These are phyloP conservation scores for Telfairia occidentalis DNA, from an alignment of 331 rosid species.

Conservation along the genomic window DNA sequence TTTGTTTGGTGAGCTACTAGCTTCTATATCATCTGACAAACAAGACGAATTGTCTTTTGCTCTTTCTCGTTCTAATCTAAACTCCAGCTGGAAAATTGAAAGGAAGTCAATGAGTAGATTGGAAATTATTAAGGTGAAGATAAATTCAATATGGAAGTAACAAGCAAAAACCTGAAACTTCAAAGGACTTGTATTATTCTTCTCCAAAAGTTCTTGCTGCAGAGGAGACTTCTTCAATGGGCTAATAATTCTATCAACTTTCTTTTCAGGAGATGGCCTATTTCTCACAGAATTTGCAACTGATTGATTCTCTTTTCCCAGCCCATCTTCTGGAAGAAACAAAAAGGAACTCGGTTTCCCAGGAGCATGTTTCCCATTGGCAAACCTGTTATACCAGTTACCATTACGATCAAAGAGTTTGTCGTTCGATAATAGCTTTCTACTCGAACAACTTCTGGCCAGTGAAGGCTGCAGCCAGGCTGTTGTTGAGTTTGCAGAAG, in stretches of 20 bases:
- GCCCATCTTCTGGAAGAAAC: conserved; percentile 39
- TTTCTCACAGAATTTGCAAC: conserved; percentile 36
- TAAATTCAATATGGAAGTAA: conserved; percentile 1
- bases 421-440: conserved; percentile 42
- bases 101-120: conserved; percentile 1
- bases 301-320: conserved; percentile 58
- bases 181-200: conserved; percentile 31
- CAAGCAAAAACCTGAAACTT: conserved; percentile 38
- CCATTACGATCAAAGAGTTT: conserved; percentile 22
- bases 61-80: conserved; percentile 51
- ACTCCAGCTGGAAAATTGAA: conserved; percentile 35
- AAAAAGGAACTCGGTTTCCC: conserved; percentile 33
- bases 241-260: conserved; percentile 27
- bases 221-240: conserved; percentile 41
- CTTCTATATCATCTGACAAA: conserved; percentile 34
- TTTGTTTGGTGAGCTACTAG: conserved; percentile 48
- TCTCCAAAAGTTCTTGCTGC: conserved; percentile 37
- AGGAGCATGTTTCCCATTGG: conserved; percentile 27
- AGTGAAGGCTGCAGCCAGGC: conserved; percentile 56
- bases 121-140: conserved; percentile 6
- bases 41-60: conserved; percentile 35
- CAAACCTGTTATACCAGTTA: conserved; percentile 25
- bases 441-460: conserved; percentile 49
- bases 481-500: conserved; percentile 19
- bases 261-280: conserved; percentile 54